Percentiles rank a stretch among this genome's conserved stretches.
Evolutionary conservation across 495 filamentous ascomycete genomes (phyloP).

Genomic region (Podospora pseudocomata): DNA sequence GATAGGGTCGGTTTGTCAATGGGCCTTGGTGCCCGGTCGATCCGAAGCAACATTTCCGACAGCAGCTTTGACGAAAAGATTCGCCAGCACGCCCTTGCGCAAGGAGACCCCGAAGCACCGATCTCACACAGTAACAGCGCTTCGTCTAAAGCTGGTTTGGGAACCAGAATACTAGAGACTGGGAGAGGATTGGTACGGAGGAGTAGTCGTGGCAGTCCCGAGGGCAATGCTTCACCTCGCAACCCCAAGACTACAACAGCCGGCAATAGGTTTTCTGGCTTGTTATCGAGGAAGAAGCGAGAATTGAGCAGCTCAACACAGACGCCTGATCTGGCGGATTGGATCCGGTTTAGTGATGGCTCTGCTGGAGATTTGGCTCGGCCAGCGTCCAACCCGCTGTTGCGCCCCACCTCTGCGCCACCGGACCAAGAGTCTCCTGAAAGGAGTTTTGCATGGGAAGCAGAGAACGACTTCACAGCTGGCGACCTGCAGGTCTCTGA

Average conservation of each 20-base stretch:
- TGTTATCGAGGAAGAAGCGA: constrained; percentile 25
- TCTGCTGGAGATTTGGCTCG: constrained; percentile 30
- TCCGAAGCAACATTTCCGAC: constrained; percentile 27
- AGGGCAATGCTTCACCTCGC: constrained; percentile 20
- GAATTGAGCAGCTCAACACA: constrained; percentile 10
- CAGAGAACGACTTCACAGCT: constrained; percentile 62
- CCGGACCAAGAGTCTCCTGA: constrained; percentile 37
- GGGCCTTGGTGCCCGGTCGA: constrained; percentile 14
- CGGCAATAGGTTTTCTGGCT: constrained; percentile 24
- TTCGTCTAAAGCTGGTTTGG: constrained; percentile 31
- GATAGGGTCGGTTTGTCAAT: constrained; percentile 18
- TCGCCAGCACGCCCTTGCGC: constrained; percentile 22
- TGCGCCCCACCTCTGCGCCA: constrained; percentile 36
- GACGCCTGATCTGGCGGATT: constrained; percentile 7
- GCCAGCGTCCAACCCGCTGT: constrained; percentile 21
- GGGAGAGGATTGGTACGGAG: constrained; percentile 35
- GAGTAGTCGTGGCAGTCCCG: constrained; percentile 33
- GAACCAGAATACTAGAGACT: constrained; percentile 33
- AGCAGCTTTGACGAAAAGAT: constrained; percentile 33
- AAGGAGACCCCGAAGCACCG: constrained; percentile 20
- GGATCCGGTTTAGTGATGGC: constrained; percentile 38
- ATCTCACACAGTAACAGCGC: constrained; percentile 30
- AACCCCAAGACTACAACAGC: constrained; percentile 11
- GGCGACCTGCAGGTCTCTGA: constrained; percentile 57
- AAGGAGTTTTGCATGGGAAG: constrained; percentile 54